A percentile compares a stretch with the other conserved stretches of the same genome.
phyloP scores from a whole-genome alignment of 768 basidiomycete genomes.

The Boletus tomentosulus region DNA sequence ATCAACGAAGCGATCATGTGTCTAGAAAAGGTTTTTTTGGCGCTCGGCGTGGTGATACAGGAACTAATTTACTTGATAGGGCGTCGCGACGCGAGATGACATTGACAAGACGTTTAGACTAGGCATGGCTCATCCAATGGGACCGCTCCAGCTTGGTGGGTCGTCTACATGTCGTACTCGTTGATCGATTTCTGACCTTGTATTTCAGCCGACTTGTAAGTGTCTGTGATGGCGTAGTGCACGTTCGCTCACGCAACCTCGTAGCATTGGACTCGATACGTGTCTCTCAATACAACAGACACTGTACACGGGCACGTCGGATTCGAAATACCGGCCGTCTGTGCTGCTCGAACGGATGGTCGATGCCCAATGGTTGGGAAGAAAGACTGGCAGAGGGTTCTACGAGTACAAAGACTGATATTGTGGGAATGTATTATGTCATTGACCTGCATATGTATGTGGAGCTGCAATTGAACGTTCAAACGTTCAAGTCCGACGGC shows the following conservation, averaged over 20 bases:
- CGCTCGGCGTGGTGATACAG: background rate
- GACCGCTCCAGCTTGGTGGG: slow-evolving; percentile 80
- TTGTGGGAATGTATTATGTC: slow-evolving; percentile 17
- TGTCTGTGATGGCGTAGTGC: background rate
- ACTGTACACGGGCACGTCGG: slow-evolving; percentile 81
- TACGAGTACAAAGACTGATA: slow-evolving; percentile 66
- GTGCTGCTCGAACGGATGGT: slow-evolving; percentile 93
- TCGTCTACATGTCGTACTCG: background rate
- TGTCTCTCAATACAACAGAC: slow-evolving; percentile 92
- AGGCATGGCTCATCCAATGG: slow-evolving; percentile 96
- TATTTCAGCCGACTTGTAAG: slow-evolving; percentile 31
- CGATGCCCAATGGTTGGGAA: slow-evolving; percentile 90
- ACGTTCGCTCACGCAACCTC: background rate
- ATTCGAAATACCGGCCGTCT: slow-evolving; percentile 93
- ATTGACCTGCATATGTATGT: background rate
- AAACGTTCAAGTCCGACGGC: background rate
- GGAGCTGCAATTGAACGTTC: background rate
- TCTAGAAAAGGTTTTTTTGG: slow-evolving; percentile 67
- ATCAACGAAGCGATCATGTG: slow-evolving; percentile 97
- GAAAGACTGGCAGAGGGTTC: slow-evolving; percentile 91
- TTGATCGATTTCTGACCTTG: slow-evolving; percentile 1
- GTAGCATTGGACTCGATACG: slow-evolving; percentile 94
- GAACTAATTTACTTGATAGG: slow-evolving; percentile 39
- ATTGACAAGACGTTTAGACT: slow-evolving; percentile 93
- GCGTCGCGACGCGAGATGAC: slow-evolving; percentile 88